Evolutionary conservation across 768 basidiomycete species (phyloP), one percentile per base, ranked within the genome.

Genomic region (Agrocybe pediades): DNA sequence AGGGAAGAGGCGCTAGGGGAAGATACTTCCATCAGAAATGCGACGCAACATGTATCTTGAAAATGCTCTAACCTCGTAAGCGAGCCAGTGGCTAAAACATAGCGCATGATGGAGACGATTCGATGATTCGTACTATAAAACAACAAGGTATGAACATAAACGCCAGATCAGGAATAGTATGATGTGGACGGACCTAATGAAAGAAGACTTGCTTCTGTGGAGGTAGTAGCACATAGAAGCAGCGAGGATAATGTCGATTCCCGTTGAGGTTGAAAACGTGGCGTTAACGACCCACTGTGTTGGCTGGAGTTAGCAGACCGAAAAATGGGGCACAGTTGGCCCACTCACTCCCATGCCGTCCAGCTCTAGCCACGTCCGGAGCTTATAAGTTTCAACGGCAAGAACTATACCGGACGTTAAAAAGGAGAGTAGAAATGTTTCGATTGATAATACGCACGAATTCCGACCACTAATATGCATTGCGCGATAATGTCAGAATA

Each of bases 1-100:
- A 78, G 51, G 0, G 77, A 79, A 45, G 73, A 75, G 6, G 76
- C 74, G 46, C 76, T 79, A 44, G 24, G n/a, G 11, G 44, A 30
- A 16, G 19, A 16, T 16, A 21, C 15, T 25, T 11, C 21, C 9
- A 17, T 54, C 1, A 53, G 27, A 9, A 9, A 11, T 20, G 4
- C 13, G 9, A 9, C 3, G 11, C 6, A 13, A 19, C 8, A 6
- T 41, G 9, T 6, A 27, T 5, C 24, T 19, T n/a, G 2, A 11
- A n/a, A 27, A 16, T 3, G 17, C 8, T 33, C 54, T 9, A 36
- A 72, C 71, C 69, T 70, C 9, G 73, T 73, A 23, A 73, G 55
- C 13, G 73, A 55, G 1, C 73, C 73, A 39, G 69, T 66, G 6
- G 67, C 63, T 30, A 75, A 51, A 6, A 61, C 68, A 47, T 71